Percentiles rank a stretch among this genome's conserved stretches.
These are phyloP conservation scores for Lycium ferocissimum DNA, from an alignment of 257 asterid genomes.

Conservation along the genomic window DNA sequence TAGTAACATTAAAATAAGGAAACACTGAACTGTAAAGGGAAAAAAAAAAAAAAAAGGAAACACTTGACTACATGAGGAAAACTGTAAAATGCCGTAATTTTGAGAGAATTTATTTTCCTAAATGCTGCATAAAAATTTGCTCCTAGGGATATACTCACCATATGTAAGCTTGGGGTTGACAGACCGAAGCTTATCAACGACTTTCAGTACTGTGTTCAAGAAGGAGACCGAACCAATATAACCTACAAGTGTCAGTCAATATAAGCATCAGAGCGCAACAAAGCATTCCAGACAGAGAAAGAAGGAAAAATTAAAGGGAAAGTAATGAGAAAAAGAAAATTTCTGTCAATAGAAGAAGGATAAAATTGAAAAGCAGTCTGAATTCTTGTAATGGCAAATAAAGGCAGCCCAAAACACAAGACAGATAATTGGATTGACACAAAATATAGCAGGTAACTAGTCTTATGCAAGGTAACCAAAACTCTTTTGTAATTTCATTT, in stretches of 20 bases:
- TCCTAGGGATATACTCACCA: slow-evolving; percentile 55
- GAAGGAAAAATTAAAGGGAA: not conserved
- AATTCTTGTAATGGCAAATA: slow-evolving; percentile 16
- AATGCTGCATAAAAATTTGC: not conserved
- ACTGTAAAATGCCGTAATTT: slow-evolving; percentile 3
- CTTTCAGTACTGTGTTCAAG: slow-evolving; percentile 79
- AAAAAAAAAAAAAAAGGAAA: not conserved
- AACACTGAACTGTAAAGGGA: not conserved
- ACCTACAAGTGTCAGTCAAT: slow-evolving; percentile 56
- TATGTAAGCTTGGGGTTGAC: slow-evolving; percentile 87
- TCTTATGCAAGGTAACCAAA: slow-evolving; percentile 12
- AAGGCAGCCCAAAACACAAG: slow-evolving; percentile 14
- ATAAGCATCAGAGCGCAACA: slow-evolving; percentile 28
- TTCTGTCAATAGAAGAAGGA: not conserved
- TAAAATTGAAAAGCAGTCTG: not conserved
- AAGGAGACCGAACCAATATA: slow-evolving; percentile 96
- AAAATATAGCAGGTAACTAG: slow-evolving; percentile 9
- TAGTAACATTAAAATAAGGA: not conserved
- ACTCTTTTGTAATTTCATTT: not conserved
- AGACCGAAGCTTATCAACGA: slow-evolving; percentile 88
- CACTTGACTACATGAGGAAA: slow-evolving; percentile 16
- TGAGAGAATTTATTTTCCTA: not conserved
- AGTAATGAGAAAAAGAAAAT: not conserved
- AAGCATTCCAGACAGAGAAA: not conserved
- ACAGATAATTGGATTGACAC: not conserved